Percentiles rank a stretch among this genome's conserved stretches.
Conservation (phyloP, 148 eudicot species). For the Cornus suecica region DNA sequence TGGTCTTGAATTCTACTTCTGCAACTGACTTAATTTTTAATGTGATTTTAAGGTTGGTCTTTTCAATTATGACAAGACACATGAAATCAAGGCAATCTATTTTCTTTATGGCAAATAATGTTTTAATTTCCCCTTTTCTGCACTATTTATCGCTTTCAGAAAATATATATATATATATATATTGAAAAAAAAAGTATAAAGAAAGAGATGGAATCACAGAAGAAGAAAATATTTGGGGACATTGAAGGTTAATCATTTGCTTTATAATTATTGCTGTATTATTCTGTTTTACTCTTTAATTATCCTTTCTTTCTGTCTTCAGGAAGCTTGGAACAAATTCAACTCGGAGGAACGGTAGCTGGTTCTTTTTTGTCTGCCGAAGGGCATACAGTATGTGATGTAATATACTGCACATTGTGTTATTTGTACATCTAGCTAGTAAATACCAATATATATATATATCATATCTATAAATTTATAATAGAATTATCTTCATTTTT, state of each 20-base stretch:
- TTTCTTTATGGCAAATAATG: not conserved
- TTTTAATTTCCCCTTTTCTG: not conserved
- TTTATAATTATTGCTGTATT: not conserved
- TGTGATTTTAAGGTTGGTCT: no score
- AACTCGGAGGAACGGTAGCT: slow-evolving; percentile 82
- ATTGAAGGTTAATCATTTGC: not conserved
- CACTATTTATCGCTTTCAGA: not conserved
- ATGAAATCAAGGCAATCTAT: not conserved
- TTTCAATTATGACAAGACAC: not conserved
- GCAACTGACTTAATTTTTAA: no score
- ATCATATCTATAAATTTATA: no score
- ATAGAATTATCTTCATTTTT: not conserved
- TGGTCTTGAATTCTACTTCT: no score
- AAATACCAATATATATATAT: no score
- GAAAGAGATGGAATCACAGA: not conserved
- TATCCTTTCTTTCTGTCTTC: slow-evolving; percentile 8
- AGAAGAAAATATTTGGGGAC: not conserved
- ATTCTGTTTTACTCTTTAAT: not conserved
- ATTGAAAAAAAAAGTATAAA: no score
- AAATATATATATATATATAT: not conserved
- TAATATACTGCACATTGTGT: not conserved
- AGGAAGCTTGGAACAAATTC: slow-evolving; percentile 95
- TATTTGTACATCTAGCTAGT: not conserved
- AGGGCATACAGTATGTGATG: slow-evolving; percentile 4
- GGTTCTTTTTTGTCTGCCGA: not conserved